Evolutionary conservation across 768 basidiomycete species (phyloP), one percentile per base, ranked within the genome.

Genomic region (Boletus barrowsii): DNA sequence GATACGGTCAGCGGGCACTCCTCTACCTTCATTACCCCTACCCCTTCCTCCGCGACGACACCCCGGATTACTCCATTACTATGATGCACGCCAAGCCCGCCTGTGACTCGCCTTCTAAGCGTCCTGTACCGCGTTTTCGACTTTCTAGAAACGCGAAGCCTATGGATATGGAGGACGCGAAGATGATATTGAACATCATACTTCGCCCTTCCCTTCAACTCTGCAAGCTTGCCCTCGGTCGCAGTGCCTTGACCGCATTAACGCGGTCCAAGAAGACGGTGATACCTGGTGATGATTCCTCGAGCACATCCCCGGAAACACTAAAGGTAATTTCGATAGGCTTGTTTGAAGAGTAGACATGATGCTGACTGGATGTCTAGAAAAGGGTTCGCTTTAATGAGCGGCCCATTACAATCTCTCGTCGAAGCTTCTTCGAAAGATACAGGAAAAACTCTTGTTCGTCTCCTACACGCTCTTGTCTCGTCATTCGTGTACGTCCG

Each of bases 311-410:
- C 4, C 55, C 53, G 15, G 11, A 36, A 17, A 26, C 61, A 0
- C 47, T 42, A 26, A 68, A 69, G 61, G 68, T 71, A 10, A 29
- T 30, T 52, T 41, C 9, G 10, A 26, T 29, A n/a, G 14, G 1
- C 29, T 20, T 1, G 1, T 42, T 41, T 24, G 2, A 44, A 22
- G 18, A 13, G 46, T 47, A 14, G 5, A 35, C 29, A 17, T 18
- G 15, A 47, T 36, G 4, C 42, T 62, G 42, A 67, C 43, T 32
- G 10, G 1, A 20, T 29, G 13, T 48, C 14, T 18, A 57, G 54
- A 63, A 69, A 42, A 55, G 44, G 39, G 68, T 69, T 45, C 68
- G 69, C 49, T 69, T 69, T 14, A 26, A 67, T 47, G 63, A 65
- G 14, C 59, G 49, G 13, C 69, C 68, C n/a, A 37, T 62, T 18